Percentiles rank a stretch among this genome's conserved stretches.
phyloP scores from a whole-genome alignment of 192 early-diverging fungal species.

The Allomyces javanicus region DNA sequence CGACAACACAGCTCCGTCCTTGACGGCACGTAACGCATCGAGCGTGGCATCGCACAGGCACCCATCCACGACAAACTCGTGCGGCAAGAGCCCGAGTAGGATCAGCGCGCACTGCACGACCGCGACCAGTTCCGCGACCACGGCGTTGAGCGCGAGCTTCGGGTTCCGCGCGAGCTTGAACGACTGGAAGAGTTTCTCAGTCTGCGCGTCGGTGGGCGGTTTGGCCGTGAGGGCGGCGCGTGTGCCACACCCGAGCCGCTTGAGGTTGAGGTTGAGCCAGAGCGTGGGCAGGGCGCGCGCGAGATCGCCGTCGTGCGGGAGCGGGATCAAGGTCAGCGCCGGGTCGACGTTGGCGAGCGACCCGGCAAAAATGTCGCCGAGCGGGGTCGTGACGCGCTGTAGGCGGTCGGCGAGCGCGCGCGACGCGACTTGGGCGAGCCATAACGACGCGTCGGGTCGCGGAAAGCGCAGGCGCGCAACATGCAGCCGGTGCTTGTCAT shows the following conservation, averaged over 20 bases:
- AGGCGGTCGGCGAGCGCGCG: not conserved
- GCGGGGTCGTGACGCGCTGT: not conserved
- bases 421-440: not conserved
- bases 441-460: not conserved
- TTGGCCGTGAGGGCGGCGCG: conserved; percentile 10
- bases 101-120: conserved; percentile 8
- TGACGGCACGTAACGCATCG: no score
- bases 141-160: conserved; percentile 1
- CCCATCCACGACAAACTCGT: not conserved
- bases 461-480: not conserved
- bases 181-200: conserved; percentile 12
- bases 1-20: no score
- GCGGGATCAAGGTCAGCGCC: not conserved
- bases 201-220: conserved; percentile 6
- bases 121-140: conserved; percentile 3
- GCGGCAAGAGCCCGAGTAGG: conserved; percentile 4
- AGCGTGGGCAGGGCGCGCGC: conserved; percentile 6
- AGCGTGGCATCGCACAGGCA: not conserved
- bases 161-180: not conserved
- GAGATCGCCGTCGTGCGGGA: conserved; percentile 12
- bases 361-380: not conserved
- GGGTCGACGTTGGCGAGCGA: not conserved
- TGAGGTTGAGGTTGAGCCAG: conserved; percentile 9
- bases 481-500: no score
- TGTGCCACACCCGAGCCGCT: conserved; percentile 13